A percentile compares a stretch with the other conserved stretches of the same genome.
phyloP scores from a whole-genome alignment of 768 basidiomycete species.

The Obba rivulosa region DNA sequence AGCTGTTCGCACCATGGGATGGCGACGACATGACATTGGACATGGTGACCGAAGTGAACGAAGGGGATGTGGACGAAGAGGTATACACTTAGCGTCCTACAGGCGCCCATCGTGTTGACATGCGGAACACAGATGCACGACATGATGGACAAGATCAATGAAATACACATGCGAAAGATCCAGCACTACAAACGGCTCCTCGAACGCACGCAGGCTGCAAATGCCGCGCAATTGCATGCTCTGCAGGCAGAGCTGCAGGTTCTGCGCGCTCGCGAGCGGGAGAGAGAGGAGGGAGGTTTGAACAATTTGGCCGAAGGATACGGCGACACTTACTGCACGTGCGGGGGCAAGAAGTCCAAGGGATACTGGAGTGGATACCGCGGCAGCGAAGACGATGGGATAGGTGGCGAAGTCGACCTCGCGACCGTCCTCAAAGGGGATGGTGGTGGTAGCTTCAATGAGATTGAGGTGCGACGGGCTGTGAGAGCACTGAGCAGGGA shows the following conservation, averaged over 20 bases:
- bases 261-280: constrained; percentile 42
- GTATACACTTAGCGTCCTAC: constrained; percentile 25
- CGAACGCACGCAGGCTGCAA: constrained; percentile 72
- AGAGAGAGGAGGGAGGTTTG: constrained; percentile 20
- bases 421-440: constrained; percentile 43
- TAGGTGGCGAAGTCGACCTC: constrained; percentile 44
- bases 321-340: constrained; percentile 35
- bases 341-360: constrained; percentile 56
- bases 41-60: constrained; percentile 68
- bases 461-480: constrained; percentile 62
- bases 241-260: constrained; percentile 76
- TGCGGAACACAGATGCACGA: constrained; percentile 34
- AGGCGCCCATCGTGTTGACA: background rate
- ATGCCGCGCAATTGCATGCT: constrained; percentile 80
- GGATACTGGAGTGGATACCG: constrained; percentile 74
- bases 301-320: constrained; percentile 10
- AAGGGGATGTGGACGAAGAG: constrained; percentile 72
- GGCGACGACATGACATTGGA: constrained; percentile 63
- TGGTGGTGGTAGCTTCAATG: constrained; percentile 55
- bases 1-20: constrained; percentile 38
- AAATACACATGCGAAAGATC: constrained; percentile 49
- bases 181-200: constrained; percentile 74
- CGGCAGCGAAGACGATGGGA: constrained; percentile 41
- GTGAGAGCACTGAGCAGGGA: constrained; percentile 58
- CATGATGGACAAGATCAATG: constrained; percentile 35